Evolutionary conservation across 495 filamentous ascomycete species (phyloP).

Genomic region (Xylaria cubensis): DNA sequence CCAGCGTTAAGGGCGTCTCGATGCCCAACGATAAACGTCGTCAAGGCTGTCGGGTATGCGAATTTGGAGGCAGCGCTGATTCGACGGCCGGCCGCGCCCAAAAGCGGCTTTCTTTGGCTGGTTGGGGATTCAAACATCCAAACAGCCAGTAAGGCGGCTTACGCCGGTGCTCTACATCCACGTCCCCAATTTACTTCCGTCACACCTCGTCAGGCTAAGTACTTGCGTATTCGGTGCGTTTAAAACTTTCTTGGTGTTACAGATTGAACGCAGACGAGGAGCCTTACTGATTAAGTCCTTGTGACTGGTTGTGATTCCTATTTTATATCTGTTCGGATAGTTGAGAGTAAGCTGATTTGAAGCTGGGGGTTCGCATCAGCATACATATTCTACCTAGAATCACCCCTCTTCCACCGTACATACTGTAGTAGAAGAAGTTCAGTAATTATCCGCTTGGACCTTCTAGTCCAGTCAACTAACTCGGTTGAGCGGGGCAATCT

Average conservation of each 20-base stretch:
- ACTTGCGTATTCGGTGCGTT: constrained; percentile 7
- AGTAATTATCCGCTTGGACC: constrained; percentile 13
- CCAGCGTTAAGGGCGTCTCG: constrained; percentile 53
- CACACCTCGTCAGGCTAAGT: constrained; percentile 8
- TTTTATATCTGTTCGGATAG: background rate
- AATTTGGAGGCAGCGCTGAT: constrained; percentile 35
- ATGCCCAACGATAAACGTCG: constrained; percentile 53
- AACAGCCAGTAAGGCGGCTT: constrained; percentile 38
- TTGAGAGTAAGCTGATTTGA: constrained; percentile 17
- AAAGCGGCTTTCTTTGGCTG: constrained; percentile 36
- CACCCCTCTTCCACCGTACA: background rate
- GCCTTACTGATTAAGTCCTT: background rate
- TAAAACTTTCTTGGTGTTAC: background rate
- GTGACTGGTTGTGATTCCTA: constrained; percentile 1
- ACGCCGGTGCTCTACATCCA: constrained; percentile 23
- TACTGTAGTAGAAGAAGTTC: background rate
- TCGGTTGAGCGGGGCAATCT: constrained; percentile 17
- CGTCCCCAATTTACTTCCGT: constrained; percentile 23
- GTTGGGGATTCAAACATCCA: constrained; percentile 30
- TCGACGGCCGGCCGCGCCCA: constrained; percentile 37
- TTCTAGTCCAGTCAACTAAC: constrained; percentile 18
- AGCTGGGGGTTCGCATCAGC: constrained; percentile 14
- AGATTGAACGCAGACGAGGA: background rate
- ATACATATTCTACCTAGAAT: constrained; percentile 17
- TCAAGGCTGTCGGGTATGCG: constrained; percentile 41